Conservation (phyloP, 2,329 filamentous ascomycete genomes). For the Fusarium sambucinum region DNA sequence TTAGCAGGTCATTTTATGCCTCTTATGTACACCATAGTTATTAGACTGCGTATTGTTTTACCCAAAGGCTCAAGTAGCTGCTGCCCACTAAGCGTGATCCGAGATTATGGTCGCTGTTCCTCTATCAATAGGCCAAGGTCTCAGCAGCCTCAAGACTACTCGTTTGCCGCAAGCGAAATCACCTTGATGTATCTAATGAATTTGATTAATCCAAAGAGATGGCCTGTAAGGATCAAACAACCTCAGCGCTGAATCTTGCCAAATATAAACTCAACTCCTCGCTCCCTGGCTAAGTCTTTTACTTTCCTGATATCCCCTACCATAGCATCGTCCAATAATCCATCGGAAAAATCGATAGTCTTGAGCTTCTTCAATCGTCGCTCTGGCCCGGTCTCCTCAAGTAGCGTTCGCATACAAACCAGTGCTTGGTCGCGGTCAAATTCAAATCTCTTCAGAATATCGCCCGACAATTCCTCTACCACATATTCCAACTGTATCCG, state of each 20-base stretch:
- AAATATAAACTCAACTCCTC: background rate
- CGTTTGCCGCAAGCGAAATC: too few species aligned
- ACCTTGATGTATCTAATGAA: too few species aligned
- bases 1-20: too few species aligned
- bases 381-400: background rate
- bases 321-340: background rate
- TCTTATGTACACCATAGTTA: too few species aligned
- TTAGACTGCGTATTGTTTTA: too few species aligned
- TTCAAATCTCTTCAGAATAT: background rate
- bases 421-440: background rate
- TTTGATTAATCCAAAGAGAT: background rate
- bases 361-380: background rate
- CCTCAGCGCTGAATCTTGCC: background rate
- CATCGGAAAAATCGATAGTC: background rate
- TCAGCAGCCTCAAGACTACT: too few species aligned
- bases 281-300: background rate
- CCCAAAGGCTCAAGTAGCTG: too few species aligned
- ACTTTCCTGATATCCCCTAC: background rate
- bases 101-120: background rate
- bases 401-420: rapidly evolving
- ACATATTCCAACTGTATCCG: background rate
- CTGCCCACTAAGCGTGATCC: background rate
- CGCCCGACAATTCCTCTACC: rapidly evolving
- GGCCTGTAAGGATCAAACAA: background rate
- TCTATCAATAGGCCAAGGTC: too few species aligned